A percentile compares a stretch with the other conserved stretches of the same genome.
Evolutionary conservation across 2,329 filamentous ascomycete species (phyloP).

Genomic region (Trichoderma brevicompactum): DNA sequence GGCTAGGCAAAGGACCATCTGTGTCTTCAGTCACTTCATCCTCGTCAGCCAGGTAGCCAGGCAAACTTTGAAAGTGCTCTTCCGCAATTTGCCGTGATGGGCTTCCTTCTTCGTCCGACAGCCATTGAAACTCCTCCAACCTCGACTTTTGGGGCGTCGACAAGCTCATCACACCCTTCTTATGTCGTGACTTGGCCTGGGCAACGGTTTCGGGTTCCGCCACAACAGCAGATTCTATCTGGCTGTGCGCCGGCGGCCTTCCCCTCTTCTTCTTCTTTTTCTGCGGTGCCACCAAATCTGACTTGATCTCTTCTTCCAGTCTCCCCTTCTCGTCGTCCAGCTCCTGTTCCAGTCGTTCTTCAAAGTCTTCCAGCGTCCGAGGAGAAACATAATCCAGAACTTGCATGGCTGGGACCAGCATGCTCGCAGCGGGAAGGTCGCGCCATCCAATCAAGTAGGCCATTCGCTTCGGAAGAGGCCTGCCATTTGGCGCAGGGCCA

Average conservation of each 20-base stretch:
- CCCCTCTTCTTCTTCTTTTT: constrained; percentile 37
- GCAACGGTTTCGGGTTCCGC: constrained; percentile 36
- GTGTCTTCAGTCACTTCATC: constrained; percentile 3
- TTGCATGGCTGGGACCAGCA: constrained; percentile 51
- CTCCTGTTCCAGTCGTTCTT: constrained; percentile 51
- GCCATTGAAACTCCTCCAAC: constrained; percentile 38
- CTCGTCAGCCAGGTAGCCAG: constrained; percentile 23
- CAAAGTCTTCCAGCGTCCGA: constrained; percentile 60
- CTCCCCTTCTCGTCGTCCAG: constrained; percentile 46
- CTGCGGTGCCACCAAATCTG: constrained; percentile 12
- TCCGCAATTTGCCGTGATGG: constrained; percentile 38
- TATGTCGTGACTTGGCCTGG: constrained; percentile 35
- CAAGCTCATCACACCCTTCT: constrained; percentile 42
- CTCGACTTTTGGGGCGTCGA: constrained; percentile 44
- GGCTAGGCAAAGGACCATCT: background rate
- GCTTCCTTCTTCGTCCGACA: constrained; percentile 40
- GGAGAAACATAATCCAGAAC: constrained; percentile 64
- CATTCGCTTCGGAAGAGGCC: constrained; percentile 49
- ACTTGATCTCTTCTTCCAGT: constrained; percentile 35
- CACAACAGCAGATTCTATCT: constrained; percentile 41
- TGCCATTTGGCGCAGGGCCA: constrained; percentile 41
- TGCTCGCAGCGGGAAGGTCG: constrained; percentile 54
- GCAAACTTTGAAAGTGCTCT: constrained; percentile 32
- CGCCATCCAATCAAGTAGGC: constrained; percentile 61
- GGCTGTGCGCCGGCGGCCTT: constrained; percentile 40